Evolutionary conservation across 2,329 filamentous ascomycete species (phyloP).

Genomic region (Ascochyta clinopodiicola): DNA sequence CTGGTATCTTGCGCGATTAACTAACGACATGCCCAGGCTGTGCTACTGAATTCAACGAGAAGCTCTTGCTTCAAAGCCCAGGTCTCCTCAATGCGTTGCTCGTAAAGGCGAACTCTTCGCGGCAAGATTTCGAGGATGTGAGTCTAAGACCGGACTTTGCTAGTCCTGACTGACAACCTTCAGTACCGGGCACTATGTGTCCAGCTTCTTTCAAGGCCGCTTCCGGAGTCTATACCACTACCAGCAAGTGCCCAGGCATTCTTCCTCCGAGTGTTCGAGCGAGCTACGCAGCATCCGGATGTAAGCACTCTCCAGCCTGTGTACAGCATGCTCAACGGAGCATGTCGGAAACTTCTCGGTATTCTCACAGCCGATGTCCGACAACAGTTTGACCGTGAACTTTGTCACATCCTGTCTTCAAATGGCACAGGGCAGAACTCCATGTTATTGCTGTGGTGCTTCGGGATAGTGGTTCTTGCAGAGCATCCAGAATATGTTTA

Average conservation of each 20-base stretch:
- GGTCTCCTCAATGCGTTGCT: constrained; percentile 42
- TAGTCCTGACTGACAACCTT: not conserved
- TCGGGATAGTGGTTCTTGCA: constrained; percentile 39
- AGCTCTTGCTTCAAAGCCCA: constrained; percentile 39
- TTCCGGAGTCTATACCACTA: constrained; percentile 38
- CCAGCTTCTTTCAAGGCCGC: constrained; percentile 40
- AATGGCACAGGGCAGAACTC: constrained; percentile 30
- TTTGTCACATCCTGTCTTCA: constrained; percentile 38
- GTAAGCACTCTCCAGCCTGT: constrained; percentile 35
- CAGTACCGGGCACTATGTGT: constrained; percentile 42
- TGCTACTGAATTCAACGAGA: constrained; percentile 40
- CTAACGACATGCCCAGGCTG: constrained; percentile 26
- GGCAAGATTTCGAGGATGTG: constrained; percentile 41
- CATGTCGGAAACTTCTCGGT: constrained; percentile 39
- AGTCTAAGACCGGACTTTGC: not conserved
- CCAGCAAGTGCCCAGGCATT: constrained; percentile 44
- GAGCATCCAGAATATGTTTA: constrained; percentile 29
- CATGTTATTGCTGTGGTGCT: constrained; percentile 43
- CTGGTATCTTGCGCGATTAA: constrained; percentile 10
- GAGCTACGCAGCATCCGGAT: constrained; percentile 30
- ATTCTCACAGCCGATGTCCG: constrained; percentile 30
- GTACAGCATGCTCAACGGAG: constrained; percentile 45
- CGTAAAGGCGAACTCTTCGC: constrained; percentile 40
- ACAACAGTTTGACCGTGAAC: constrained; percentile 35
- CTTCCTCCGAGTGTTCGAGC: constrained; percentile 43